Evolutionary conservation across 805 yeast species (phyloP), one percentile per base, ranked within the genome.

Genomic region (Yamadazyma endophytica): DNA sequence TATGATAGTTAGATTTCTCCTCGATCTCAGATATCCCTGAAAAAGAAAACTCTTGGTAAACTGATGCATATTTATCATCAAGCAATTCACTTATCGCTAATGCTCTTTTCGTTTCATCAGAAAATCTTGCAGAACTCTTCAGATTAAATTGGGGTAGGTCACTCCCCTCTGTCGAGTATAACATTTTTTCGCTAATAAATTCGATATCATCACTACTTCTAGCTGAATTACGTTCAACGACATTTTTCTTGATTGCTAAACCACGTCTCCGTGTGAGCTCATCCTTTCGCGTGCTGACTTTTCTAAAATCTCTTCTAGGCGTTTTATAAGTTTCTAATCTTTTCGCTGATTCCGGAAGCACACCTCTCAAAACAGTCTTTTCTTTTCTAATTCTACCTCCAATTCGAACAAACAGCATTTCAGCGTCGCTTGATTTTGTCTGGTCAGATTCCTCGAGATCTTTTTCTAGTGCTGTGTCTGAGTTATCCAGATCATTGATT

Each of bases 281-380:
- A 11, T 19, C 21, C 21, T 19, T 8, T 19, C 9, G 21, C 21
- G 9, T 9, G 11, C 8, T 19, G 9, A 9, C 21, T 19, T 19
- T 11, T 19, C 8, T 19, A 19, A 19, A 19, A 19, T n/a, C 21
- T 22, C 22, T n/a, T 33, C 28, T 17, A 25, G 28, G 5, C 31
- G 15, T 8, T 19, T 49, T 49, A 28, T 48, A 60, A 9, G 52
- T 39, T 5, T 42, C 47, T 6, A 61, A 41, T 14, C 65, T 36
- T 34, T 56, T 62, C 4, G 66, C 61, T 3, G 68, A 63, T 31
- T 62, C 69, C 0, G 70, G 70, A 9, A 63, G 43, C 1, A 56
- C 60, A 0, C 70, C 70, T 18, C 50, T 37, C 5, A 64, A 42
- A 8, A 61, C 51, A 23, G 48, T 51, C 26, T 49, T 58, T 26